Base-by-base conservation (phyloP, 1,284 basidiomycete genomes). In the Omphalotus olearius region DNA sequence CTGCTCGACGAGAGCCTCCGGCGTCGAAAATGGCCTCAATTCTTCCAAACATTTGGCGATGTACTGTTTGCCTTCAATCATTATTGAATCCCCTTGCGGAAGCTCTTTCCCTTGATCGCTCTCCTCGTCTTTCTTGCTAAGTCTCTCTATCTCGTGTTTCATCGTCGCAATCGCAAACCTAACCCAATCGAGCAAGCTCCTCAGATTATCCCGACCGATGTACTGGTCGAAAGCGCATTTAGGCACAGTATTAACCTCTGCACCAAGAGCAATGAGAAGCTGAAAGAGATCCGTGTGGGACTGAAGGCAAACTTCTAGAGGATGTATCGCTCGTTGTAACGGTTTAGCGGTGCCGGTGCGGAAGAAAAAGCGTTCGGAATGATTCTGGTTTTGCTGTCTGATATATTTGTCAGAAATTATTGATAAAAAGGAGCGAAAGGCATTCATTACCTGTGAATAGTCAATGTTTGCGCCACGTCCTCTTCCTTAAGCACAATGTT, bases 181-280 rank as follows among this genome's bases (percentile, higher is more conserved):
- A 3, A 76, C 67, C 69, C 69, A 76, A 50, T 79, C 76, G 14
- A 74, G 60, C 16, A 75, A 50, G 3, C 67, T 69, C 33, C 57
- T 59, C 17, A 62, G 63, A 4, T 58, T 47, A 2, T 58, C 52
- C 1, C 50, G 30, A 30, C 50, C 39, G n/a, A 56, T 45, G 44
- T 67, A 63, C 6, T 46, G 35, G 6, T 36, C 16, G 11, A 62
- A 41, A 5, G 63, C 56, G 11, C 53, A 26, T 43, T 61, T 65
- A 17, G 68, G 58, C 7, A 62, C 66, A 13, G 69, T 41, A 50
- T 77, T 72, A 53, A 71, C 55, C 0, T 72, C 64, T 1, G 72
- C 73, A 11, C 75, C 78, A 5, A 78, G 59, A 9, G 69, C 62
- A 7, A 75, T 55, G 6, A 82, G 66, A 4, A 79, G 65, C 17